A percentile compares a stretch with the other conserved stretches of the same genome.
Evolutionary conservation across 352 stramenopile species (phyloP).

Genomic region (Globisporangium yorkense): DNA sequence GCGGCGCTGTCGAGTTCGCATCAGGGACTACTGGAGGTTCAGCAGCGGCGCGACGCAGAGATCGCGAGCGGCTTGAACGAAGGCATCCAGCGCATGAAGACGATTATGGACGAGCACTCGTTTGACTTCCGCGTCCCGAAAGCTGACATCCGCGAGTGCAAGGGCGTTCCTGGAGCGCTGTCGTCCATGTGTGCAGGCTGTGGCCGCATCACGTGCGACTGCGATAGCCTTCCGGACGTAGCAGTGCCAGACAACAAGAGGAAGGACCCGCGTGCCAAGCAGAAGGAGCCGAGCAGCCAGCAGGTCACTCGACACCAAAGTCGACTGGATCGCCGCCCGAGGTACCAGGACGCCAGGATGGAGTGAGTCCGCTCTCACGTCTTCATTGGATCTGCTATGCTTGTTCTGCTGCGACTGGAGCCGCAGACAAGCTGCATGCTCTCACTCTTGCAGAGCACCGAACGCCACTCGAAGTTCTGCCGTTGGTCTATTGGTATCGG

Average conservation of each 20-base stretch:
- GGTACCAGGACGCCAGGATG: not conserved
- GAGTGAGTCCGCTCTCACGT: not conserved
- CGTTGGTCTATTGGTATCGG: conserved; percentile 41
- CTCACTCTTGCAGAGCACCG: not conserved
- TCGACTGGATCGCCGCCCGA: not conserved
- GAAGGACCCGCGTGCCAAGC: not conserved
- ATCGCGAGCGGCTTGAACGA: conserved; percentile 46
- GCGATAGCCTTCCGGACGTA: not conserved
- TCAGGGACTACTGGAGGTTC: conserved; percentile 32
- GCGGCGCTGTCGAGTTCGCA: conserved; percentile 31
- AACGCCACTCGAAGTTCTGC: too few relatives aligned
- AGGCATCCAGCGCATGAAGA: conserved; percentile 39
- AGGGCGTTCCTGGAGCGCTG: not conserved
- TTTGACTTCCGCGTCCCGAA: conserved; percentile 59
- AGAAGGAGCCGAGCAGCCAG: not conserved
- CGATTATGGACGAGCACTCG: conserved; percentile 45
- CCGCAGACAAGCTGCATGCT: not conserved
- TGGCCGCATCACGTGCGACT: conserved; percentile 4
- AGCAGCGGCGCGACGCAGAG: conserved; percentile 34
- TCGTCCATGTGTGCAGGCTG: not conserved
- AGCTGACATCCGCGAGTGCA: conserved; percentile 45
- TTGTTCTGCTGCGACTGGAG: not conserved
- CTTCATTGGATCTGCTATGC: not conserved
- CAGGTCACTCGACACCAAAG: not conserved
- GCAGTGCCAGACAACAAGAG: not conserved